Evolutionary conservation across 2,329 filamentous ascomycete species (phyloP).

Genomic region (Emergomyces pasteurianus): DNA sequence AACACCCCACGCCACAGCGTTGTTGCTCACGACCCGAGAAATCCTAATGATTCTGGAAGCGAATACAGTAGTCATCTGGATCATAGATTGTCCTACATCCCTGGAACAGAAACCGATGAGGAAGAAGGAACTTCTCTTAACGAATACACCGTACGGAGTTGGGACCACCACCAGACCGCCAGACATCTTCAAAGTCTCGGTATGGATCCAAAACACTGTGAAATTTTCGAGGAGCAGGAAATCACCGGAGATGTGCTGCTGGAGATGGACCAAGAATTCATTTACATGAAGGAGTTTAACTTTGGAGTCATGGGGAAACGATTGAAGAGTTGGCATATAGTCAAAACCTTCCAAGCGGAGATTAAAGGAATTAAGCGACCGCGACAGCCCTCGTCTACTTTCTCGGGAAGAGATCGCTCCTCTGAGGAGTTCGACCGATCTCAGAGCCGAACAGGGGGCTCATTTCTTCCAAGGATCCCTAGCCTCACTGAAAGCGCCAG

Average conservation of each 20-base stretch:
- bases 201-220: slow-evolving; percentile 80
- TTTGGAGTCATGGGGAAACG: slow-evolving; percentile 80
- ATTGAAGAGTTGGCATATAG: slow-evolving; percentile 92
- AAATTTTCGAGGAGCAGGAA: slow-evolving; percentile 91
- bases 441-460: slow-evolving; percentile 25
- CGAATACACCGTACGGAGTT: slow-evolving; percentile 61
- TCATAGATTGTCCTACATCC: slow-evolving; percentile 76
- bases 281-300: slow-evolving; percentile 93
- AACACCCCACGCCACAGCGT: slow-evolving; percentile 47
- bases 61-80: slow-evolving; percentile 75
- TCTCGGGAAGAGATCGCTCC: slow-evolving; percentile 30
- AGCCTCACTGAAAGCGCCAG: slow-evolving; percentile 19
- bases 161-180: slow-evolving; percentile 72
- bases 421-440: slow-evolving; percentile 34
- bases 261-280: slow-evolving; percentile 87
- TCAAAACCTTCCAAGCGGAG: slow-evolving; percentile 83
- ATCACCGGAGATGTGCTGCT: slow-evolving; percentile 88
- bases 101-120: slow-evolving; percentile 74
- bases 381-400: slow-evolving; percentile 27
- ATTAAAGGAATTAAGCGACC: slow-evolving; percentile 49
- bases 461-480: slow-evolving; percentile 34
- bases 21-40: slow-evolving; percentile 34
- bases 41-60: slow-evolving; percentile 66
- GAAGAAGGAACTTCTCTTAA: slow-evolving; percentile 66
- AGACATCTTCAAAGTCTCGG: slow-evolving; percentile 77